phyloP scores from a whole-genome alignment of 2,329 filamentous ascomycete species.

The Aspergillus sp. region DNA sequence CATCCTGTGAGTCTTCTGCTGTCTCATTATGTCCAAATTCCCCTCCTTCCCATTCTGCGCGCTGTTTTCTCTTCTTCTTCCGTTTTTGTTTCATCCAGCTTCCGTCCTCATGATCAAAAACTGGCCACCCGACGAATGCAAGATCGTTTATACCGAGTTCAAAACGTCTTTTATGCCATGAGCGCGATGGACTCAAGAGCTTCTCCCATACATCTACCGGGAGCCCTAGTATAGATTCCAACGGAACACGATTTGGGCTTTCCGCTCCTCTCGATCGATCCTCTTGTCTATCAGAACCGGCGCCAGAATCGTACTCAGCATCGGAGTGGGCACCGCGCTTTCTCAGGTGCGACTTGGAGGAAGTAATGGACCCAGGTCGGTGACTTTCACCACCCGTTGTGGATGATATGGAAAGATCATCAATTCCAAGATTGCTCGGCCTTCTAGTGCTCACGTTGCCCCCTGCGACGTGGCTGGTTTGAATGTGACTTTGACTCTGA shows the following conservation, averaged over 20 bases:
- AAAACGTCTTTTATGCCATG: conserved; percentile 79
- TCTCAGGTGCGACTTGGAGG: conserved; percentile 28
- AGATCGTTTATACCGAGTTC: conserved; percentile 79
- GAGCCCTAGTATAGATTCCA: conserved; percentile 69
- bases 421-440: conserved; percentile 35
- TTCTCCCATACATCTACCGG: conserved; percentile 76
- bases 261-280: conserved; percentile 21
- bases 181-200: conserved; percentile 71
- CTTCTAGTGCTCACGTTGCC: conserved; percentile 28
- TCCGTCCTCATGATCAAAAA: conserved; percentile 77
- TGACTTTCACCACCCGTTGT: conserved; percentile 32
- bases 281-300: conserved; percentile 29
- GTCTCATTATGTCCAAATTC: conserved; percentile 38
- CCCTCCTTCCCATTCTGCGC: conserved; percentile 30
- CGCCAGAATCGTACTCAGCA: conserved; percentile 32
- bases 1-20: conserved; percentile 34
- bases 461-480: conserved; percentile 20
- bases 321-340: conserved; percentile 33
- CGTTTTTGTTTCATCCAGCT: conserved; percentile 69
- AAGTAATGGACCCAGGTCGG: conserved; percentile 35
- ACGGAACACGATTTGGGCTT: conserved; percentile 30
- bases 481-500: conserved; percentile 15
- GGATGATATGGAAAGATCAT: conserved; percentile 29
- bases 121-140: conserved; percentile 77
- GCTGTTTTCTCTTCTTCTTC: conserved; percentile 41